Percentiles rank a stretch among this genome's conserved stretches.
These are phyloP conservation scores for Aspergillus diversus DNA, from an alignment of 495 filamentous ascomycete genomes.

Conservation along the genomic window DNA sequence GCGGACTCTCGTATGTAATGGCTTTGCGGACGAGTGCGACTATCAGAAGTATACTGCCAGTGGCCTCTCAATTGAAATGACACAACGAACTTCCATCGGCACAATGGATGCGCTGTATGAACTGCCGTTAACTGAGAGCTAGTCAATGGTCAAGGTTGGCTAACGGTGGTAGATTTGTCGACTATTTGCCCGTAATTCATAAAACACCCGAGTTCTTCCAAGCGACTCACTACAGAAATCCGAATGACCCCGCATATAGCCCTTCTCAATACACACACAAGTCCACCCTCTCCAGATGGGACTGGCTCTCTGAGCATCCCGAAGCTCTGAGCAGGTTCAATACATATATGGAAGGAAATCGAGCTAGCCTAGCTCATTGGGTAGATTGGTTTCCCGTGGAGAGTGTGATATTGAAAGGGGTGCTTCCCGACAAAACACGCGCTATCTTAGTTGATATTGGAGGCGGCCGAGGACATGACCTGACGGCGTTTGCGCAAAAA, in stretches of 20 bases:
- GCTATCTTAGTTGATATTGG: slow-evolving; percentile 57
- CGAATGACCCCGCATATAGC: slow-evolving; percentile 30
- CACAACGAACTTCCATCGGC: slow-evolving; percentile 12
- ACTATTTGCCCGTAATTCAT: slow-evolving; percentile 22
- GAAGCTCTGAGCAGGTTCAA: slow-evolving; percentile 24
- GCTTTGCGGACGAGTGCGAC: slow-evolving; percentile 23
- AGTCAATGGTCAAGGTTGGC: not conserved
- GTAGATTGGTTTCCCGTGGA: slow-evolving; percentile 39
- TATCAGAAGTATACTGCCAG: slow-evolving; percentile 18
- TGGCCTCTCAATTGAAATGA: slow-evolving; percentile 26
- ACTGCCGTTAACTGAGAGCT: not conserved
- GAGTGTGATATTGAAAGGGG: slow-evolving; percentile 23
- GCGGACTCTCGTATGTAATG: slow-evolving; percentile 22
- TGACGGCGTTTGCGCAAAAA: slow-evolving; percentile 34
- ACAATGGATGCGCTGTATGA: slow-evolving; percentile 27
- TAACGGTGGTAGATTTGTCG: slow-evolving; percentile 21
- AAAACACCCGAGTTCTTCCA: slow-evolving; percentile 31
- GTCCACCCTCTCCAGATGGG: slow-evolving; percentile 32
- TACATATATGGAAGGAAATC: slow-evolving; percentile 30
- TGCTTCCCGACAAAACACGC: slow-evolving; percentile 22
- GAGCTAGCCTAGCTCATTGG: slow-evolving; percentile 28
- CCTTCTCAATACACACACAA: slow-evolving; percentile 41
- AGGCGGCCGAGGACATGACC: slow-evolving; percentile 52
- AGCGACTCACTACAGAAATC: slow-evolving; percentile 25
- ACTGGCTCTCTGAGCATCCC: slow-evolving; percentile 26